Evolutionary conservation across 768 basidiomycete species (phyloP), one percentile per base, ranked within the genome.

Genomic region (Pleurotus tuber-regium): DNA sequence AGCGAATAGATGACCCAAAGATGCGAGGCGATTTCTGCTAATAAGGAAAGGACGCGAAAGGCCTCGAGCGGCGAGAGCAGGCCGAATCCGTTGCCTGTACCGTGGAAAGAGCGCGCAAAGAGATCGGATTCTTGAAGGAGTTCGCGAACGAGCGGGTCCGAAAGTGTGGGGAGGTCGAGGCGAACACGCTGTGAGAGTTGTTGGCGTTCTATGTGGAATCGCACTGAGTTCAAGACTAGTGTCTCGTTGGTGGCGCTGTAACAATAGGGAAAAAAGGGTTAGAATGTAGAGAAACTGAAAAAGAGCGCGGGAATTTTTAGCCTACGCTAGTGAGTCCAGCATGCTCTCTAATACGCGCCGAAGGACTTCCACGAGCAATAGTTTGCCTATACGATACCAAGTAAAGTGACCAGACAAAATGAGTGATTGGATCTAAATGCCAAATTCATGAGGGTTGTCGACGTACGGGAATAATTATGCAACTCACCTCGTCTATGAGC

Each of bases 61-160:
- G 89, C 82, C 61, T 92, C 89, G 51, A 91, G 76, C 6, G 89
- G 90, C 2, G 87, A 89, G 58, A 91, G 74, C 25, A 90, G 75
- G 12, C 89, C 89, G 63, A 92, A 89, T 9, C 86, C 80, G 24
- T 35, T 48, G 30, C 84, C 80, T 53, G 42, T 50, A 36, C 87
- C 87, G 59, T 76, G 80, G 66, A 92, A 91, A 9, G 90, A 92
- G 53, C 87, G 79, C 36, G 87, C 86, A 62, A 92, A 92, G 28
- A 89, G 76, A 62, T 92, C 90, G 31, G 90, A 88, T 68, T 92
- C 89, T 54, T 88, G 85, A n/a, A 92, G 74, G 36, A 92, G 79
- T 62, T 90, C 88, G 53, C 87, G 84, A 19, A 87, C 74, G 53
- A 72, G 63, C 42, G 89, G 85, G 61, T 90, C 87, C 50, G 84